Percentiles rank a stretch among this genome's conserved stretches.
phyloP scores from a whole-genome alignment of 2,329 filamentous ascomycete species.

The Stagonosporopsis vannaccii region DNA sequence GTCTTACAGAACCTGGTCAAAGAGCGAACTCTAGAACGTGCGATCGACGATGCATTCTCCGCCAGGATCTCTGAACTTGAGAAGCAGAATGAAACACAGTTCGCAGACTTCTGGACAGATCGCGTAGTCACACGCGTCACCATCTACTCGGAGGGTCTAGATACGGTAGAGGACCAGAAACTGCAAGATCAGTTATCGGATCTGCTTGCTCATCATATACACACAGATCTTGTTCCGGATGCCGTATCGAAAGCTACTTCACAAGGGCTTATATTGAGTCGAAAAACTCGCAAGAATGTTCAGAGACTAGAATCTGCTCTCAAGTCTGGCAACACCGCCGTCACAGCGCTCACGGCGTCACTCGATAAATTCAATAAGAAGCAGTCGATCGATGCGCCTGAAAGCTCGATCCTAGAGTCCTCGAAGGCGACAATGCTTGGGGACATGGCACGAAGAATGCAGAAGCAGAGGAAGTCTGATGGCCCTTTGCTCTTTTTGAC shows the following conservation, averaged over 20 bases:
- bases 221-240: slow-evolving; percentile 46
- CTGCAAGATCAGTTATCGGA: slow-evolving; percentile 45
- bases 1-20: slow-evolving; percentile 25
- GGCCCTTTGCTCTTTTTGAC: slow-evolving; percentile 49
- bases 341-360: slow-evolving; percentile 17
- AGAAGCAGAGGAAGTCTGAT: slow-evolving; percentile 45
- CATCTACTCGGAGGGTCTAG: slow-evolving; percentile 38
- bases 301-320: slow-evolving; percentile 37
- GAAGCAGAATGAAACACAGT: slow-evolving; percentile 36
- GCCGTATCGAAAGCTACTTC: slow-evolving; percentile 39
- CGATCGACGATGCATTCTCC: slow-evolving; percentile 36
- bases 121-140: slow-evolving; percentile 35
- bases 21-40: slow-evolving; percentile 29
- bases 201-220: slow-evolving; percentile 38
- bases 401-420: slow-evolving; percentile 12
- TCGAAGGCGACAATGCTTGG: slow-evolving; percentile 37
- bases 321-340: slow-evolving; percentile 22
- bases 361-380: slow-evolving; percentile 47
- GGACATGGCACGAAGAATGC: slow-evolving; percentile 46
- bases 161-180: slow-evolving; percentile 37
- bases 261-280: slow-evolving; percentile 41
- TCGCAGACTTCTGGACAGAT: slow-evolving; percentile 44
- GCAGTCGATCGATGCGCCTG: slow-evolving; percentile 31
- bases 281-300: slow-evolving; percentile 42
- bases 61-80: slow-evolving; percentile 36